These are phyloP conservation scores for Oryza meyeriana DNA, from an alignment of 176 grass and related monocot species.

Conservation along the genomic window DNA sequence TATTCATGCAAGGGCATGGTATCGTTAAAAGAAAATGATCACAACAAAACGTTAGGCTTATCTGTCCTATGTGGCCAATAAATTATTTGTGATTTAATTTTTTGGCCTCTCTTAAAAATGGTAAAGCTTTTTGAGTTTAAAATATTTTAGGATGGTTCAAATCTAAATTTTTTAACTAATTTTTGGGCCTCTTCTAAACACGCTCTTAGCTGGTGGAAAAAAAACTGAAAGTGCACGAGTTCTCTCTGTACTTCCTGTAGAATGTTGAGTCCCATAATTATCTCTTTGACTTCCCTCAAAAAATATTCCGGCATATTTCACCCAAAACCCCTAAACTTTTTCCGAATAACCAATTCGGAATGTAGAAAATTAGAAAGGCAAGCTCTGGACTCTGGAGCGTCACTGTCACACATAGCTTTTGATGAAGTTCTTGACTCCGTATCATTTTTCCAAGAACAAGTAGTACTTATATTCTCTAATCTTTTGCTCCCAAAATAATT, in stretches of 20 bases:
- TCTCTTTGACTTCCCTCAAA: slow-evolving; percentile 13
- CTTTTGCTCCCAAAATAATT: neutral
- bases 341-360: neutral
- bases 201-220: neutral
- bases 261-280: neutral
- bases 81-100: too few relatives aligned
- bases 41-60: too few relatives aligned
- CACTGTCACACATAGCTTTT: neutral
- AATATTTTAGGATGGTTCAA: too few relatives aligned
- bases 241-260: neutral
- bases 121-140: too few relatives aligned
- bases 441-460: neutral
- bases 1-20: too few relatives aligned
- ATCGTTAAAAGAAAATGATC: too few relatives aligned
- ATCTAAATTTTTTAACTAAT: too few relatives aligned
- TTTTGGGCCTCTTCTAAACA: too few relatives aligned
- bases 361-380: neutral
- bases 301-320: neutral
- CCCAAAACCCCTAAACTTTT: neutral
- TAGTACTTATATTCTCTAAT: neutral
- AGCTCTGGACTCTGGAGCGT: neutral
- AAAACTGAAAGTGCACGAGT: neutral
- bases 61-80: too few relatives aligned
- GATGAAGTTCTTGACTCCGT: neutral
- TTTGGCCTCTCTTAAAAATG: too few relatives aligned